Conservation (phyloP, 257 asterid species). For the Solanum raphanifolium region DNA sequence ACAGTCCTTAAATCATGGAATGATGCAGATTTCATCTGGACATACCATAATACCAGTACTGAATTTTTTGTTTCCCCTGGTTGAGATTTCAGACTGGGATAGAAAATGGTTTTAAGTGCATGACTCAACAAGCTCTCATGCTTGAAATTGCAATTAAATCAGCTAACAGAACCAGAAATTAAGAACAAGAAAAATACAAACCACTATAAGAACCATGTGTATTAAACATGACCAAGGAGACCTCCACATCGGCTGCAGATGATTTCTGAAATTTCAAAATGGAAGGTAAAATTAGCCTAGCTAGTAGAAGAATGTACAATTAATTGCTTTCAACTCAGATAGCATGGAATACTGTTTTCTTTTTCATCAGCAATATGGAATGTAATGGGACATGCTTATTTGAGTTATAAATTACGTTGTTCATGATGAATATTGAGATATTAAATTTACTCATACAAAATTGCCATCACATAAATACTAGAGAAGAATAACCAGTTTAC, state of each 20-base stretch:
- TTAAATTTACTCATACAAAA: neutral
- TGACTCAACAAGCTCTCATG: neutral
- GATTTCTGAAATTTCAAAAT: slow-evolving; percentile 43
- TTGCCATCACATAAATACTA: neutral
- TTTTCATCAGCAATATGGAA: neutral
- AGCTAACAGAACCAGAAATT: neutral
- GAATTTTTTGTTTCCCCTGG: neutral
- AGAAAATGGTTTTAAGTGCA: neutral
- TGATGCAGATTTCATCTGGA: neutral
- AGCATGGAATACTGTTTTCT: neutral
- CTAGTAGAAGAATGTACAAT: neutral
- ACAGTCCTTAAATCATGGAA: neutral
- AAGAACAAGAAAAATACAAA: slow-evolving; percentile 16
- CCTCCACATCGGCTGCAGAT: slow-evolving; percentile 34
- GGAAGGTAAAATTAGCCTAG: neutral
- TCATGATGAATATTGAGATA: neutral
- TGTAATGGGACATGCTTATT: neutral
- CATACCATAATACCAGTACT: neutral
- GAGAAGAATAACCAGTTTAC: neutral
- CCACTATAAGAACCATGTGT: slow-evolving; percentile 68
- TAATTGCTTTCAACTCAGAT: neutral
- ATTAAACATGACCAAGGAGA: slow-evolving; percentile 65
- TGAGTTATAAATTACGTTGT: neutral
- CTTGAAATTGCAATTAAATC: neutral
- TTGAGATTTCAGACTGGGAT: neutral